These are phyloP conservation scores for Cladosporium sphaerospermum DNA, from an alignment of 2,329 filamentous ascomycete genomes.

Conservation along the genomic window DNA sequence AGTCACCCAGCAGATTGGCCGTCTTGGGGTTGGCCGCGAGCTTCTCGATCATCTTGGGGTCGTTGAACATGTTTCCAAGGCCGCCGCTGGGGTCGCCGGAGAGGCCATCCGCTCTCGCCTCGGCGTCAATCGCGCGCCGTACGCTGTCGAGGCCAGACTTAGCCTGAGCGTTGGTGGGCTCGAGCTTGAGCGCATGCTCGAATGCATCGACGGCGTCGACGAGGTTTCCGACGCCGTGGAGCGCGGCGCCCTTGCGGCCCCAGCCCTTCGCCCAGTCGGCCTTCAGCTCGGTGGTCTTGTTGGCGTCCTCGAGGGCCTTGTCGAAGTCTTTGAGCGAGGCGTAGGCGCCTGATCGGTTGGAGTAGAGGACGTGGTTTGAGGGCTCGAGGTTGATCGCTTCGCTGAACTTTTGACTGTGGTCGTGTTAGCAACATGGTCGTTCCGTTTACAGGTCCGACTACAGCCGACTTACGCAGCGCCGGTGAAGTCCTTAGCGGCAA, in stretches of 20 bases:
- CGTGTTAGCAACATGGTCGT: constrained; percentile 8
- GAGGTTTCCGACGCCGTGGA: constrained; percentile 82
- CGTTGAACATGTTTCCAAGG: constrained; percentile 88
- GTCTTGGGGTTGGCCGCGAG: constrained; percentile 94
- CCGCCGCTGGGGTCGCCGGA: constrained; percentile 64
- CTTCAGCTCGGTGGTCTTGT: constrained; percentile 90
- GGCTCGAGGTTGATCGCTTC: constrained; percentile 86
- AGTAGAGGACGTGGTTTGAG: constrained; percentile 93
- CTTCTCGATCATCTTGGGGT: constrained; percentile 84
- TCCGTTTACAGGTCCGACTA: not conserved
- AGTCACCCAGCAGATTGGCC: constrained; percentile 68
- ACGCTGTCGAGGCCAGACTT: constrained; percentile 83
- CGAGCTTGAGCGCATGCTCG: constrained; percentile 87
- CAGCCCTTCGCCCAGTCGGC: constrained; percentile 97
- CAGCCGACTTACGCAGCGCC: constrained; percentile 78
- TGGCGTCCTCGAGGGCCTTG: constrained; percentile 78
- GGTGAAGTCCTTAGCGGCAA: constrained; percentile 92
- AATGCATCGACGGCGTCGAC: constrained; percentile 83
- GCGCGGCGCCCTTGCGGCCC: constrained; percentile 84
- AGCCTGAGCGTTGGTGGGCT: constrained; percentile 84
- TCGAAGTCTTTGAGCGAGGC: constrained; percentile 87
- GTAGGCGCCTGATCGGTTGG: constrained; percentile 83
- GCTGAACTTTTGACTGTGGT: constrained; percentile 77
- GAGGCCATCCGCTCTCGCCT: constrained; percentile 57
- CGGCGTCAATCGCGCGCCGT: constrained; percentile 77